Evolutionary conservation across 1,139 yeast species (phyloP).

Genomic region (Pneumocystis wakefieldiae): DNA sequence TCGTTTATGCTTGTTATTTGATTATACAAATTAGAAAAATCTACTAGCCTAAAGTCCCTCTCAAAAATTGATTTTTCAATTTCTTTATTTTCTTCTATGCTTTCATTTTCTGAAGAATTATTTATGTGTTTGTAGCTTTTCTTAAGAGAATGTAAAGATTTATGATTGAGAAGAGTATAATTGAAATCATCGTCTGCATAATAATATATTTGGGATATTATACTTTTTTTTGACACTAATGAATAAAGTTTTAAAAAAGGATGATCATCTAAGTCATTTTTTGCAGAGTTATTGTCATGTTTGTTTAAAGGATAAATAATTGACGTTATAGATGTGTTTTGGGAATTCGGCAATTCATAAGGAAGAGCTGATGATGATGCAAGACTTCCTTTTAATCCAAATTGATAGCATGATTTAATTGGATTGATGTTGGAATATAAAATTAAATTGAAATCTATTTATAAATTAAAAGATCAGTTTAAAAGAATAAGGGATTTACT

Average conservation of each 20-base stretch:
- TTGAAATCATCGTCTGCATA: neutral
- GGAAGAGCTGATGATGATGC: neutral
- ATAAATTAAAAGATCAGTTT: neutral
- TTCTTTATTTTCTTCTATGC: neutral
- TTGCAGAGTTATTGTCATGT: neutral
- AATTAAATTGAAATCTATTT: neutral
- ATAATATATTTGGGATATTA: neutral
- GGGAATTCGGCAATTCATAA: neutral
- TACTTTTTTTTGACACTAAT: neutral
- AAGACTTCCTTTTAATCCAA: neutral
- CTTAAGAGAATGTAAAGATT: neutral
- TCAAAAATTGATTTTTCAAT: neutral
- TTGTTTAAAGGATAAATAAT: neutral
- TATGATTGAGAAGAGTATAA: neutral
- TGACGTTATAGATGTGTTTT: neutral
- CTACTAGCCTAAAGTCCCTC: neutral
- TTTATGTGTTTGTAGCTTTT: neutral
- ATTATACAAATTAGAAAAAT: neutral
- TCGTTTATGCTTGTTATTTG: neutral
- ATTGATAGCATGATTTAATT: neutral
- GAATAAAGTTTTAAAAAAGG: neutral
- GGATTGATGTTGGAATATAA: neutral
- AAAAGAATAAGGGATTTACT: neutral
- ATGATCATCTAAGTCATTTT: neutral
- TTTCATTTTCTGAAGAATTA: neutral